Evolutionary conservation across 129 eudicot genomes (phyloP), one percentile per base, ranked within the genome.

Genomic region (Centrapalus pauciflorus): DNA sequence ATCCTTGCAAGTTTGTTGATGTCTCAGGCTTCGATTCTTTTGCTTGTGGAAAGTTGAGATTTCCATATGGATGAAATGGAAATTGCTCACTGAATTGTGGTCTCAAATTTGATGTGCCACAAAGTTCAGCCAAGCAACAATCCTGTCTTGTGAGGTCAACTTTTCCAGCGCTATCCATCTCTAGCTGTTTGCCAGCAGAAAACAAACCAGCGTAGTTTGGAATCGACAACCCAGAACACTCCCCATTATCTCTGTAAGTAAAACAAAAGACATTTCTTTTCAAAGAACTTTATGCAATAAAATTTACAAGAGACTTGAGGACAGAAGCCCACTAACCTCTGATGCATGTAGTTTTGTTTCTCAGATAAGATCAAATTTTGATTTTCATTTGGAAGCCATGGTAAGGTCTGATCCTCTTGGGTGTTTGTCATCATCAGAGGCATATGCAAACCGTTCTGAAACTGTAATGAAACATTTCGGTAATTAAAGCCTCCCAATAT

Each of bases 381-480:
- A 77, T 46, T 74, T 34, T 91, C 95, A 58, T 63, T 61, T 13
- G 98, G 82, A 74, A 79, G 73, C 96, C 98, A 92, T 49, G 85
- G 56, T 56, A 76, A 48, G 27, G 71, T 71, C 50, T 80, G 89
- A 54, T 58, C 76, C 45, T 87, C 94, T 72, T 81, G 88, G 58
- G 43, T 69, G 69, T 41, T 73, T 35, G 61, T 76, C 85, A 90
- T 82, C 72, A 81, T 67, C 55, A 88, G 33, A 66, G 87, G 90
- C 51, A 86, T 55, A 57, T 85, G 82, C 82, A 89, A 72, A 48
- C 82, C 85, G 28, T 70, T 82, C 57, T 84, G 89, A 60, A 84
- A 81, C 96, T 86, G 89, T 19, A 56, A 64, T 29, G 14, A 19
- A 57, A 73, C 19, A 33, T 56, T 66, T 55, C 5, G 45, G 32